A percentile compares a stretch with the other conserved stretches of the same genome.
Evolutionary conservation across 164 flowering plant species (phyloP).

Genomic region (Berberis vulgaris): DNA sequence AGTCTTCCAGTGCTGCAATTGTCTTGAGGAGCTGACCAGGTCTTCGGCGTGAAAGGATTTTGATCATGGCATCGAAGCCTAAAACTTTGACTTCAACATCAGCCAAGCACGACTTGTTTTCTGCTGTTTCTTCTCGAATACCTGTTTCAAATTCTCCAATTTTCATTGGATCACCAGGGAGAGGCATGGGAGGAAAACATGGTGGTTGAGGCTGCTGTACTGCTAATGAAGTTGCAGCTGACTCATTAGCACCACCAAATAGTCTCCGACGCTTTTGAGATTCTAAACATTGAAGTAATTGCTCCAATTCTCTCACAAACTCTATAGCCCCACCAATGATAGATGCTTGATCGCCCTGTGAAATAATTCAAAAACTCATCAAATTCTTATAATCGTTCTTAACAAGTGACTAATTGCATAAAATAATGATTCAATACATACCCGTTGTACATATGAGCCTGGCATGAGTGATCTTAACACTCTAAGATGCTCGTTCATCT

Average conservation of each 20-base stretch:
- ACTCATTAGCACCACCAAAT: constrained; percentile 31
- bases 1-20: constrained; percentile 78
- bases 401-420: neutral
- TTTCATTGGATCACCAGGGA: constrained; percentile 33
- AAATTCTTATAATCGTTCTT: no score
- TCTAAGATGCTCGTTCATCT: constrained; percentile 92
- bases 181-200: constrained; percentile 31
- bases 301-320: constrained; percentile 90
- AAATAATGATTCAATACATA: constrained; percentile 13
- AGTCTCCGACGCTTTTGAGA: constrained; percentile 79
- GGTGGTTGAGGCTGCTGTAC: constrained; percentile 32
- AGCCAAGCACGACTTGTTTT: constrained; percentile 73
- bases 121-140: constrained; percentile 62
- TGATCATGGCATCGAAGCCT: constrained; percentile 85
- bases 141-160: constrained; percentile 32
- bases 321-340: constrained; percentile 97
- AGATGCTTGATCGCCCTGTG: constrained; percentile 96
- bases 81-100: constrained; percentile 83
- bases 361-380: neutral
- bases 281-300: constrained; percentile 85
- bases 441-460: constrained; percentile 92
- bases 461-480: constrained; percentile 95
- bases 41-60: constrained; percentile 72
- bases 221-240: constrained; percentile 26
- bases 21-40: constrained; percentile 81